Evolutionary conservation across 441 rosid genomes (phyloP), one percentile per base, ranked within the genome.

Genomic region (Melastoma candidum): DNA sequence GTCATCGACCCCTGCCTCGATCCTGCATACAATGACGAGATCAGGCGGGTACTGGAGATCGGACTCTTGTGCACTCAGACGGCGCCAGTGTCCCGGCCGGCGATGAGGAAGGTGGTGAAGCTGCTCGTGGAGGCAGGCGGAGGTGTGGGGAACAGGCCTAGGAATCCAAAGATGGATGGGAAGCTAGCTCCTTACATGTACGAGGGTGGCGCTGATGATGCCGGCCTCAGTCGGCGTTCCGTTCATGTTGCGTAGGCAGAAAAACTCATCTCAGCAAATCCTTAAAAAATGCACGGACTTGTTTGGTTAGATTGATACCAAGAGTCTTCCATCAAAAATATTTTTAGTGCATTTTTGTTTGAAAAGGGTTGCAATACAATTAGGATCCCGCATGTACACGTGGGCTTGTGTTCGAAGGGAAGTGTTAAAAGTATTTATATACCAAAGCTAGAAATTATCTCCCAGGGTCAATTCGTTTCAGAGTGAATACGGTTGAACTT

Each of bases 101-200:
- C 92, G 3, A 81, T 83, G 87, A 74, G 92, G 49, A 83, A 72
- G 67, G 83, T 78, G 12, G 87, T 83, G 57, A 83, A 73, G 60
- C 53, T 83, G 78, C 70, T 83, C 62, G 81, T 70, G 50, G 82
- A 78, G 55, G 72, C 64, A 5, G 60, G 62, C 14, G 67, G 36
- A 1, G 41, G 41, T 4, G 41, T 58, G 11, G 69, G 57, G 46
- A 59, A 13, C 70, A 61, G 48, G 64, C 51, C 60, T 14, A 74
- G 68, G 58, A 58, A 57, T 25, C 26, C 26, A 4, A 69, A 59
- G 32, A 74, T 64, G 54, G 76, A 80, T n/a, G 90, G 90, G 47
- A 75, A 72, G 69, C 74, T 82, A 52, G 72, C 93, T 12, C 90
- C 90, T 2, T 87, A 79, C 73, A 78, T 71, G 66, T 56, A 56